Conservation (phyloP, 805 yeast species). For the Metschnikowia corniflorae region DNA sequence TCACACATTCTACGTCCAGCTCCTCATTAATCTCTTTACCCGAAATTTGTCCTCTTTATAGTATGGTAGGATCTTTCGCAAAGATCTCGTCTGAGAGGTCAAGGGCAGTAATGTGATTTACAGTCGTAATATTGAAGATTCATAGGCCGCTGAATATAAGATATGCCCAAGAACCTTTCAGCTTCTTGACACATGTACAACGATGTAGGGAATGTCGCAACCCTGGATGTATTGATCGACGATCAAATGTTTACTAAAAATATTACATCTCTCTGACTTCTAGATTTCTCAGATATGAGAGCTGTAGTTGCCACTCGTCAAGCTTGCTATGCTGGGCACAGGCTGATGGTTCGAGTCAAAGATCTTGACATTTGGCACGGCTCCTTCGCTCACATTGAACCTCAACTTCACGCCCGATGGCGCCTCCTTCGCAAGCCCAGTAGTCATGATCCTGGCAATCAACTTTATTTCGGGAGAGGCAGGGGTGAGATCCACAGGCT, state of each 20-base stretch:
- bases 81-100: too few species aligned
- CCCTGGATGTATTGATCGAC: too few species aligned
- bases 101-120: too few species aligned
- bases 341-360: conserved; percentile 26
- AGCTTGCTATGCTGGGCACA: conserved; percentile 45
- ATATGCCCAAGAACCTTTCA: too few species aligned
- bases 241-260: background rate
- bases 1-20: too few species aligned
- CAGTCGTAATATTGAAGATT: too few species aligned
- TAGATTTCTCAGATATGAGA: conserved; percentile 20
- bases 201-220: too few species aligned
- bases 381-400: conserved; percentile 49
- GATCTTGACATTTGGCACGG: conserved; percentile 40
- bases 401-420: conserved; percentile 70
- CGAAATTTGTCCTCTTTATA: too few species aligned
- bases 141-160: too few species aligned
- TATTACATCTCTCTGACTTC: background rate
- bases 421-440: conserved; percentile 65
- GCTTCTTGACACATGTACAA: too few species aligned
- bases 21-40: too few species aligned
- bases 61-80: too few species aligned
- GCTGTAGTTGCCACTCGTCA: conserved; percentile 49
- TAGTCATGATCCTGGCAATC: conserved; percentile 83
- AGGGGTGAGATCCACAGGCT: conserved; percentile 45
- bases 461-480: conserved; percentile 46